Conservation (phyloP, 768 basidiomycete genomes). For the Rhodosporidiobolus sp. region DNA sequence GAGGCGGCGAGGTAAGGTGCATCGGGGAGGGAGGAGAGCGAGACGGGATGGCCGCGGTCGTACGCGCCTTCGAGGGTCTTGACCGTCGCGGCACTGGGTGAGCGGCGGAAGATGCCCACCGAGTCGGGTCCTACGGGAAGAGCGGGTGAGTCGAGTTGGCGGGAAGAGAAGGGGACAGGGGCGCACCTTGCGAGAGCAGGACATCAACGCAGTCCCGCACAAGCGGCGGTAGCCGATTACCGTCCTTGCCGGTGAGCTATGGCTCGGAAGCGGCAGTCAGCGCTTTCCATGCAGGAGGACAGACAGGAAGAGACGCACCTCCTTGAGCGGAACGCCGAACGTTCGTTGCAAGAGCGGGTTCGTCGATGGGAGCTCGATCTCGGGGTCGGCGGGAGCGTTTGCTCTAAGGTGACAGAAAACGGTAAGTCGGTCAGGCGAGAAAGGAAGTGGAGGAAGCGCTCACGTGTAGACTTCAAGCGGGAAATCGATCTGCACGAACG, state of each 20-base stretch:
- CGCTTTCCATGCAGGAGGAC: too few species aligned
- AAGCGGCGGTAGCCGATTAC: background rate
- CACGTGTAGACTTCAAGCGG: conserved; percentile 32
- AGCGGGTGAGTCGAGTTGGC: background rate
- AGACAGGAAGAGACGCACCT: background rate
- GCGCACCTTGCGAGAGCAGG: conserved; percentile 3
- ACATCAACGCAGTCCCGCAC: conserved; percentile 30
- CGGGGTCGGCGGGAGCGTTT: background rate
- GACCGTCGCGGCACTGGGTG: conserved; percentile 17
- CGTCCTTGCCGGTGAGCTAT: background rate
- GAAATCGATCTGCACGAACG: conserved; percentile 28
- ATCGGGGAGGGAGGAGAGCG: conserved; percentile 21
- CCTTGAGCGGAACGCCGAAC: conserved; percentile 7
- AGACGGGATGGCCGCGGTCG: conserved; percentile 21
- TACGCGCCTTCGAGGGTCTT: conserved; percentile 19
- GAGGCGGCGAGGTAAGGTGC: conserved; percentile 34
- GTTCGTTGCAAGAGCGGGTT: background rate
- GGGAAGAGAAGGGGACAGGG: background rate
- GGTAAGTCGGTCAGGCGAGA: background rate
- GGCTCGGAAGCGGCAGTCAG: background rate
- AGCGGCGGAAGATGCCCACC: conserved; percentile 34
- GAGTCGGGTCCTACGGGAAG: conserved; percentile 8
- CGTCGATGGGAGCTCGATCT: conserved; percentile 1
- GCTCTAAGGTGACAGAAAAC: background rate
- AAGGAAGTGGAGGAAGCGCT: background rate